Evolutionary conservation across 2,329 filamentous ascomycete species (phyloP).

Genomic region (Neoscytalidium dimidiatum): DNA sequence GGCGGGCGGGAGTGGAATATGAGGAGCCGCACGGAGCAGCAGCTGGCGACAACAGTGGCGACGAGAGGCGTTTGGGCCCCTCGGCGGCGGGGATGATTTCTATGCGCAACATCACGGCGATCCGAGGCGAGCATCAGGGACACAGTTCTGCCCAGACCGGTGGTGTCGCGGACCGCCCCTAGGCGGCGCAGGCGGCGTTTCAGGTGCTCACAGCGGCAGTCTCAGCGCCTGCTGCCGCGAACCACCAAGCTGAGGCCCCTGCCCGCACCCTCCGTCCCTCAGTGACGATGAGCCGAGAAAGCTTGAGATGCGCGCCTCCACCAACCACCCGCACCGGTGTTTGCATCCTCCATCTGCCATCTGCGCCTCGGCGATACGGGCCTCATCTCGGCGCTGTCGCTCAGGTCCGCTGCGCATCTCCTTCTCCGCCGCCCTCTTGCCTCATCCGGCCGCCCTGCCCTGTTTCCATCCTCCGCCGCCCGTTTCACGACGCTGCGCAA

Average conservation of each 20-base stretch:
- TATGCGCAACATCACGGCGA: constrained; percentile 14
- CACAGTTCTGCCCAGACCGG: constrained; percentile 3
- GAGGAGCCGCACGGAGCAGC: constrained; percentile 4
- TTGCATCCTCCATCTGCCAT: no score
- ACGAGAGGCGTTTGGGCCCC: constrained; percentile 14
- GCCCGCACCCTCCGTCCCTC: background rate
- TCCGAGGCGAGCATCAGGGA: background rate
- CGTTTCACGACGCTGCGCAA: constrained; percentile 6
- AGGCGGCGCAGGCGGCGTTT: constrained; percentile 1
- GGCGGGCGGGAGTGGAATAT: background rate
- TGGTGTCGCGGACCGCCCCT: background rate
- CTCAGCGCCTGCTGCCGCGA: background rate
- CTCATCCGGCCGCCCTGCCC: background rate
- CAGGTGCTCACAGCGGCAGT: background rate
- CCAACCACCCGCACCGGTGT: background rate
- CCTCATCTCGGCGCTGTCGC: background rate
- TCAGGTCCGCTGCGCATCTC: background rate
- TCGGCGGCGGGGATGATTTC: background rate
- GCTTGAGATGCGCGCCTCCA: background rate
- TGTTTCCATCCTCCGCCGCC: background rate
- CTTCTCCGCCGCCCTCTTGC: background rate
- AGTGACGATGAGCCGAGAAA: background rate
- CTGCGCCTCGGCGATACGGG: background rate
- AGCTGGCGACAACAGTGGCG: constrained; percentile 18
- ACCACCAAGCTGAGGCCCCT: background rate